Evolutionary conservation across 1,284 basidiomycete species (phyloP).

Genomic region (Lentinus polychrous): DNA sequence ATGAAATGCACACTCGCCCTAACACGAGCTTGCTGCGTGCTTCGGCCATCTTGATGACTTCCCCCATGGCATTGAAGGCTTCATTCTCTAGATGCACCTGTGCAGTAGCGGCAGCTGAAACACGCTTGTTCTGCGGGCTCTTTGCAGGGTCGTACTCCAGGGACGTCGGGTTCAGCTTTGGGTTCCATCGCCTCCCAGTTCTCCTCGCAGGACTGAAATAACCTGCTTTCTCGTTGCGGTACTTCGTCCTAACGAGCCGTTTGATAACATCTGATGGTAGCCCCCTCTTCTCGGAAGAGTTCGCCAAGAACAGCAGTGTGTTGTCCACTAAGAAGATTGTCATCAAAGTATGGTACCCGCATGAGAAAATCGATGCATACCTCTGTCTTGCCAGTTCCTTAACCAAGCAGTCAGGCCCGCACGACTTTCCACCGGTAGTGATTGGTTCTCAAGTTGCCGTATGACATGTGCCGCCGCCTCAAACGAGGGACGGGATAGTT

Average conservation of each 20-base stretch:
- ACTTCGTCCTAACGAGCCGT: no score
- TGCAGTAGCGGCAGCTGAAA: conserved; percentile 2
- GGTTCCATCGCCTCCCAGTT: conserved; percentile 34
- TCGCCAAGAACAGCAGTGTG: conserved; percentile 47
- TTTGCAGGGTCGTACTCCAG: conserved; percentile 11
- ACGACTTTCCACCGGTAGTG: conserved; percentile 20
- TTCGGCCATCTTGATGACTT: conserved; percentile 47
- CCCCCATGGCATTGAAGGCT: conserved; percentile 33
- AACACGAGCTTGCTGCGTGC: conserved; percentile 35
- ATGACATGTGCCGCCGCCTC: conserved; percentile 42
- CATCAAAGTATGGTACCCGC: background rate
- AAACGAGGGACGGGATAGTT: conserved; percentile 51
- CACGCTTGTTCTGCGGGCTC: conserved; percentile 1
- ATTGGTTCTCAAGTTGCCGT: conserved; percentile 29
- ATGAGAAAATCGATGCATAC: background rate
- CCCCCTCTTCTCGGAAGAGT: conserved; percentile 50
- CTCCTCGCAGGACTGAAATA: background rate
- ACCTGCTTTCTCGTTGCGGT: no score
- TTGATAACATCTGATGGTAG: conserved; percentile 26
- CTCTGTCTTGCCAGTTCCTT: conserved; percentile 37
- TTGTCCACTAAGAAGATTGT: conserved; percentile 40
- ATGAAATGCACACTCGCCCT: conserved; percentile 26
- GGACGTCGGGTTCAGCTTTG: conserved; percentile 24
- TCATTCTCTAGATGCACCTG: conserved; percentile 22
- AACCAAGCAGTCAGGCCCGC: conserved; percentile 36